These are phyloP conservation scores for Debaryomyces subglobosus DNA, from an alignment of 1,139 yeast genomes.

Conservation along the genomic window DNA sequence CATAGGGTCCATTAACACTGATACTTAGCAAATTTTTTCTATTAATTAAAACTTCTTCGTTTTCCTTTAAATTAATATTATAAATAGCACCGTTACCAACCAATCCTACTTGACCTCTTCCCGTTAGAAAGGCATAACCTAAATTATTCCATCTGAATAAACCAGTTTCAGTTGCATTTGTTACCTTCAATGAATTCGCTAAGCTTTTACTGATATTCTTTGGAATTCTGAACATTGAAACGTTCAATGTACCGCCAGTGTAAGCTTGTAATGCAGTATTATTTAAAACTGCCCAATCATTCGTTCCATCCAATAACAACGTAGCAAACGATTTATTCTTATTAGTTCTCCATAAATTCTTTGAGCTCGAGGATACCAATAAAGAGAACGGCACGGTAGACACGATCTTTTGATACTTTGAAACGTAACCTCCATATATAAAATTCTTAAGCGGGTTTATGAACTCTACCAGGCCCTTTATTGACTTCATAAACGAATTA, in stretches of 20 bases:
- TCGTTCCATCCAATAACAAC: constrained; percentile 55
- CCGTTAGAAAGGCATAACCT: constrained; percentile 54
- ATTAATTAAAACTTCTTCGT: constrained; percentile 54
- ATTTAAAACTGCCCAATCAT: constrained; percentile 63
- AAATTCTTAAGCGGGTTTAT: constrained; percentile 42
- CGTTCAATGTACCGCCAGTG: constrained; percentile 51
- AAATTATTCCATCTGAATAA: constrained; percentile 31
- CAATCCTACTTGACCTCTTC: constrained; percentile 62
- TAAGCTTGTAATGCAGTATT: constrained; percentile 51
- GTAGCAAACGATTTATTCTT: constrained; percentile 40
- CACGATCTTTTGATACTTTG: constrained; percentile 47
- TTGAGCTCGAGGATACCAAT: constrained; percentile 32
- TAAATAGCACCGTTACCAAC: constrained; percentile 61
- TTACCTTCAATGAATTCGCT: constrained; percentile 25
- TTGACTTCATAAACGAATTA: constrained; percentile 20
- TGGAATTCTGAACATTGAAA: constrained; percentile 45
- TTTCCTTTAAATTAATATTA: constrained; percentile 44
- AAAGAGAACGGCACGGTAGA: constrained; percentile 52
- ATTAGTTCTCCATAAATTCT: constrained; percentile 22
- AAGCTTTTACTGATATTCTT: constrained; percentile 37
- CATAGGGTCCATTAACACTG: constrained; percentile 54
- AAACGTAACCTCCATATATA: constrained; percentile 43
- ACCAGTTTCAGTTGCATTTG: constrained; percentile 36
- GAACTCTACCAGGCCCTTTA: constrained; percentile 34
- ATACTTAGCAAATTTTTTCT: constrained; percentile 52